A percentile compares a stretch with the other conserved stretches of the same genome.
These are phyloP conservation scores for Albophoma yamanashiensis DNA, from an alignment of 2,329 filamentous ascomycete species.

Conservation along the genomic window DNA sequence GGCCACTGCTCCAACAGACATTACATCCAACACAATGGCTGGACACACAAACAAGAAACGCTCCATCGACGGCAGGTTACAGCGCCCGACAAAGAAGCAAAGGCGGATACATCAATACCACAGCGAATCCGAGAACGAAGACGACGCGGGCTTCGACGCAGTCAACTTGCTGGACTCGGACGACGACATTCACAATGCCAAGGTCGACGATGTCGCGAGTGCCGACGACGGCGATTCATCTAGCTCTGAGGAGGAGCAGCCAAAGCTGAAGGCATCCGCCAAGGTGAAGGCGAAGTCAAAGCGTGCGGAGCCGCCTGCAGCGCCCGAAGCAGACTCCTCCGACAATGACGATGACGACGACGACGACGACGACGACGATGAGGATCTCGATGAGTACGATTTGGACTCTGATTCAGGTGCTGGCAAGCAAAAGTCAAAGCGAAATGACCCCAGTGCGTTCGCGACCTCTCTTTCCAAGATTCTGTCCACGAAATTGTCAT, in stretches of 20 bases:
- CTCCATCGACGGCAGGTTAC: slow-evolving; percentile 15
- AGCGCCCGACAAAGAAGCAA: slow-evolving; percentile 41
- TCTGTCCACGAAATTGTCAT: slow-evolving; percentile 76
- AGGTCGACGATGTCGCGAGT: slow-evolving; percentile 36
- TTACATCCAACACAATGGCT: slow-evolving; percentile 16
- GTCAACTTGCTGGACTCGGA: slow-evolving; percentile 47
- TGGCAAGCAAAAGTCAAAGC: slow-evolving; percentile 54
- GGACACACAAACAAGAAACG: slow-evolving; percentile 22
- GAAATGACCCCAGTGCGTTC: slow-evolving; percentile 86
- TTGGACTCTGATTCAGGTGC: slow-evolving; percentile 28
- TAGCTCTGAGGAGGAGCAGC: slow-evolving; percentile 24
- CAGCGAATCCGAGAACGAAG: slow-evolving; percentile 36
- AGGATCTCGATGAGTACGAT: slow-evolving; percentile 27
- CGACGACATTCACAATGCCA: slow-evolving; percentile 43
- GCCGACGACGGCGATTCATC: slow-evolving; percentile 22
- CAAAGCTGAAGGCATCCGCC: slow-evolving; percentile 6
- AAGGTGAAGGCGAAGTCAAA: slow-evolving; percentile 10
- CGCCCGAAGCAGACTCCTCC: not conserved
- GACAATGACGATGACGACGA: slow-evolving; percentile 16
- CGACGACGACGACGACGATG: slow-evolving; percentile 12
- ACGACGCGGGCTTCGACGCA: slow-evolving; percentile 33
- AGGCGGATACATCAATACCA: slow-evolving; percentile 38
- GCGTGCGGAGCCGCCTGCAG: not conserved
- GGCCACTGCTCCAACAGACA: not conserved
- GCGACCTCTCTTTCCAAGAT: slow-evolving; percentile 91